These are phyloP conservation scores for Saccharomycopsis sp. DNA, from an alignment of 805 yeast species.

Conservation along the genomic window DNA sequence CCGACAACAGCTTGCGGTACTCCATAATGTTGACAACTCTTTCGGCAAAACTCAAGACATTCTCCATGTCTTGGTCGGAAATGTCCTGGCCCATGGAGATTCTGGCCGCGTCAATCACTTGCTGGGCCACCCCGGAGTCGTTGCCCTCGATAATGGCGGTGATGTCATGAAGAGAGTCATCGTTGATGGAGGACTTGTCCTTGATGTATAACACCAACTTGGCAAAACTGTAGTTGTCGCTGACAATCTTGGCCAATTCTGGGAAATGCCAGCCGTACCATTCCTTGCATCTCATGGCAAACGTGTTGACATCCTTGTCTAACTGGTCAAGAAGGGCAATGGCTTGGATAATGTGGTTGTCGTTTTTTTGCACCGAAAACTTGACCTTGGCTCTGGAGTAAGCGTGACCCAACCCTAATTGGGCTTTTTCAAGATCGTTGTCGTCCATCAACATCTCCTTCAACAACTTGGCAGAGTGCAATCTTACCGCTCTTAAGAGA, in stretches of 20 bases:
- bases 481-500: conserved; percentile 88
- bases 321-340: conserved; percentile 95
- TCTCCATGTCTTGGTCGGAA: conserved; percentile 88
- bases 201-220: conserved; percentile 70
- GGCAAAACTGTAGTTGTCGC: conserved; percentile 84
- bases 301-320: conserved; percentile 96
- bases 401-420: conserved; percentile 97
- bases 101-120: conserved; percentile 87
- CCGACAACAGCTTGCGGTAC: conserved; percentile 75
- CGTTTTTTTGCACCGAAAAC: conserved; percentile 97
- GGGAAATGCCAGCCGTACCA: conserved; percentile 99
- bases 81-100: conserved; percentile 99
- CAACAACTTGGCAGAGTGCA: conserved; percentile 78
- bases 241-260: conserved; percentile 83
- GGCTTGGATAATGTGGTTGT: conserved; percentile 98
- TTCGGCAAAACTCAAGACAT: conserved; percentile 83
- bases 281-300: conserved; percentile 94
- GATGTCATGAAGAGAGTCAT: conserved; percentile 78
- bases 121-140: conserved; percentile 86
- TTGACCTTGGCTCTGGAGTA: conserved; percentile 98
- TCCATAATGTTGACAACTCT: conserved; percentile 89
- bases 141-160: conserved; percentile 79
- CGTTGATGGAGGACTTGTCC: conserved; percentile 77
- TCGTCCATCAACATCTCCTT: conserved; percentile 87
- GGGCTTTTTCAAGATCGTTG: conserved; percentile 96